phyloP scores from a whole-genome alignment of 78 protist genomes.

The Guillardia theta region DNA sequence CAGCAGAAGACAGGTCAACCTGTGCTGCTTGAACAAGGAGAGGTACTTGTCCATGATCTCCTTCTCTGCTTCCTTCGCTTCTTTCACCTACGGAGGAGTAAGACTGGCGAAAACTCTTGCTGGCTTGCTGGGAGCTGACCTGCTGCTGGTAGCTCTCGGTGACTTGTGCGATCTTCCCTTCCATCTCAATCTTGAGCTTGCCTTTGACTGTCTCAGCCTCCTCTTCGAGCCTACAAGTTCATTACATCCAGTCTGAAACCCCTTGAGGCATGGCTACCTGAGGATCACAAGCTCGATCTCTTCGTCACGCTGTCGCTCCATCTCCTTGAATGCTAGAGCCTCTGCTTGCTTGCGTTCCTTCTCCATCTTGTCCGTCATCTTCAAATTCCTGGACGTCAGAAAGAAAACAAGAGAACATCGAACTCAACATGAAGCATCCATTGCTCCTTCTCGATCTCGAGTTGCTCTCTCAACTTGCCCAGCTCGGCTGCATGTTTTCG shows the following conservation, averaged over 20 bases:
- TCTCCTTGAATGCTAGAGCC: neutral
- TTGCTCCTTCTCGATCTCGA: neutral
- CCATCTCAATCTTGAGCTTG: neutral
- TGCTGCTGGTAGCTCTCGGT: neutral
- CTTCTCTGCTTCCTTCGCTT: neutral
- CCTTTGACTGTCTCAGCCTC: neutral
- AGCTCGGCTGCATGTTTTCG: constrained; percentile 2
- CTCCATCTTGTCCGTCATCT: neutral
- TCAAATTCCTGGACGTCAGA: too few species aligned
- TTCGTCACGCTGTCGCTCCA: constrained; percentile 13
- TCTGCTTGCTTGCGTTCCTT: neutral
- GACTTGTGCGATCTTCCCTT: neutral
- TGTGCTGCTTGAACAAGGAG: constrained; percentile 17
- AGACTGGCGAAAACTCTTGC: neutral
- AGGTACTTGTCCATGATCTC: constrained; percentile 39
- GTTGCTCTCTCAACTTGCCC: neutral
- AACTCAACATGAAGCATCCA: neutral
- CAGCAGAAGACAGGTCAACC: neutral
- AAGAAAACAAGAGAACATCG: too few species aligned
- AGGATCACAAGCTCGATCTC: constrained; percentile 13
- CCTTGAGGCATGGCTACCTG: too few species aligned
- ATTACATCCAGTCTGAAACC: too few species aligned
- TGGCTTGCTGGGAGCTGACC: neutral
- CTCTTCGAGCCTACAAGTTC: constrained; percentile 25
- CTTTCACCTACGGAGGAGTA: neutral